Evolutionary conservation across 371 early-diverging fungal species (phyloP).

Genomic region (Apophysomyces sp.): DNA sequence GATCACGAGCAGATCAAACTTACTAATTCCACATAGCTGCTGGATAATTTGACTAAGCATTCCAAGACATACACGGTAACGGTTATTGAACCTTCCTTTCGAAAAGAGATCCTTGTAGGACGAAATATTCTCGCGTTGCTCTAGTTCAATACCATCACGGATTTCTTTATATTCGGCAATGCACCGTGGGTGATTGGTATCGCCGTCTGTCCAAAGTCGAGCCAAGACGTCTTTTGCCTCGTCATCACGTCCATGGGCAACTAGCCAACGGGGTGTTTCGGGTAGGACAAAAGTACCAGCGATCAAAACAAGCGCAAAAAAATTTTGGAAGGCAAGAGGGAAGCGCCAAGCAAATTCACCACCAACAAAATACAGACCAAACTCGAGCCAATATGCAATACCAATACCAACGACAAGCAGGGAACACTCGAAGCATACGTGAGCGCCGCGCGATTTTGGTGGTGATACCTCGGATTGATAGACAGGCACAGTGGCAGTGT

Average conservation of each 20-base stretch:
- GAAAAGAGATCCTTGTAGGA: conserved; percentile 37
- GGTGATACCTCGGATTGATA: conserved; percentile 52
- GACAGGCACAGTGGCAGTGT: conserved; percentile 50
- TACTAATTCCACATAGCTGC: conserved; percentile 44
- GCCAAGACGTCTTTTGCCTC: conserved; percentile 41
- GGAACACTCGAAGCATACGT: conserved; percentile 37
- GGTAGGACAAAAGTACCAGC: conserved; percentile 48
- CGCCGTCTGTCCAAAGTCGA: conserved; percentile 34
- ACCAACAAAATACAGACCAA: conserved; percentile 34
- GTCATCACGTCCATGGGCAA: conserved; percentile 38
- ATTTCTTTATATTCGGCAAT: conserved; percentile 43
- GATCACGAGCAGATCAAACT: conserved; percentile 11
- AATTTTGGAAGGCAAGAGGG: conserved; percentile 50
- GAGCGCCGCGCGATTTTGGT: conserved; percentile 40
- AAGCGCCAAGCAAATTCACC: conserved; percentile 50
- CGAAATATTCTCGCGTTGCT: conserved; percentile 36
- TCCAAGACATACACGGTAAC: conserved; percentile 42
- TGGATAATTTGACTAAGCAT: conserved; percentile 46
- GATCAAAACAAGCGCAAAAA: conserved; percentile 47
- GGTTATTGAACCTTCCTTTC: conserved; percentile 42
- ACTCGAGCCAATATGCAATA: conserved; percentile 51
- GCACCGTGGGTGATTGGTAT: conserved; percentile 27
- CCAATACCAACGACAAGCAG: conserved; percentile 33
- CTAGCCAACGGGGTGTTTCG: conserved; percentile 60
- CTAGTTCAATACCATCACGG: conserved; percentile 34